A percentile compares a stretch with the other conserved stretches of the same genome.
These are phyloP conservation scores for Zelopaecilomyces penicillatus DNA, from an alignment of 2,329 filamentous ascomycete species.

Conservation along the genomic window DNA sequence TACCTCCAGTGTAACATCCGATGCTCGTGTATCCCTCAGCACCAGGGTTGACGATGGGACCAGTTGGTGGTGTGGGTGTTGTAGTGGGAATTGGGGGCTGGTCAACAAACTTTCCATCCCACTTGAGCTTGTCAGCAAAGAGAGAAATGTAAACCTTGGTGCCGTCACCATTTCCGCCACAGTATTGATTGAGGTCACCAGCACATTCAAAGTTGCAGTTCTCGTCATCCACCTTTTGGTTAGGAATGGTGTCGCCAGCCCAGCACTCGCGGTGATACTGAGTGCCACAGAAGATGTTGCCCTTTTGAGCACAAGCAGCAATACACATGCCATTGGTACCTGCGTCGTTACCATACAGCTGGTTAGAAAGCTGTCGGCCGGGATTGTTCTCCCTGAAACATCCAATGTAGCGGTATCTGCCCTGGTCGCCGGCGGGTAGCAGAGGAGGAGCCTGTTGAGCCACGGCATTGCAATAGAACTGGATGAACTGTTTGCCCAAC, in stretches of 20 bases:
- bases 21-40: constrained; percentile 26
- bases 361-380: constrained; percentile 38
- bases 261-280: constrained; percentile 47
- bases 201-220: constrained; percentile 45
- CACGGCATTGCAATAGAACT: constrained; percentile 44
- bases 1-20: constrained; percentile 31
- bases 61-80: constrained; percentile 4
- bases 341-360: constrained; percentile 30
- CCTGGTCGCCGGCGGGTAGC: constrained; percentile 29
- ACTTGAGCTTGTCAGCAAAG: constrained; percentile 31
- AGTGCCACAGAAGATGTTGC: constrained; percentile 37
- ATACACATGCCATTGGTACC: constrained; percentile 40
- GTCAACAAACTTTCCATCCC: constrained; percentile 19
- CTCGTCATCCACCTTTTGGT: constrained; percentile 30
- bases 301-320: constrained; percentile 27
- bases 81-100: constrained; percentile 20
- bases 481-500: constrained; percentile 43
- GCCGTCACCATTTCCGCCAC: constrained; percentile 40
- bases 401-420: constrained; percentile 43
- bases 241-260: constrained; percentile 41
- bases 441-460: constrained; percentile 45
- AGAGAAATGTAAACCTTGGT: constrained; percentile 36
- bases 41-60: constrained; percentile 29
- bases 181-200: constrained; percentile 41
- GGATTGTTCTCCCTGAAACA: constrained; percentile 51